Percentiles rank a stretch among this genome's conserved stretches.
phyloP scores from a whole-genome alignment of 352 stramenopile genomes.

The Globisporangium takayamanum region DNA sequence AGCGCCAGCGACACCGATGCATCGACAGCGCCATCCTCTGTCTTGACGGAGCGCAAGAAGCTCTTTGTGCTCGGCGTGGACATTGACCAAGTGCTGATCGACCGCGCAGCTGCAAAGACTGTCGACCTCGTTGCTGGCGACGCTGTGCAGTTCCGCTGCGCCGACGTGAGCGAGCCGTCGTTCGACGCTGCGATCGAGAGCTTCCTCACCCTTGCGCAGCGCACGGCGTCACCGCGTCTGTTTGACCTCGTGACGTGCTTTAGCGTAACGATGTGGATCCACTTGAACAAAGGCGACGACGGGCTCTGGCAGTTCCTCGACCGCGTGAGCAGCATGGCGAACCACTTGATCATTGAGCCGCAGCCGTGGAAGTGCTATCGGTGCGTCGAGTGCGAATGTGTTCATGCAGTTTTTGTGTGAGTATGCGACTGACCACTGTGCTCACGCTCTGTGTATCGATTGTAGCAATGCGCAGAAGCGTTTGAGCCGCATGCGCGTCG shows the following conservation, averaged over 20 bases:
- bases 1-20: background rate
- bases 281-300: slow-evolving; percentile 81
- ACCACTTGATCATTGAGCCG: slow-evolving; percentile 72
- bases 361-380: slow-evolving; percentile 85
- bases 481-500: slow-evolving; percentile 41
- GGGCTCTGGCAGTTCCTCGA: slow-evolving; percentile 71
- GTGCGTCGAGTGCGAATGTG: slow-evolving; percentile 16
- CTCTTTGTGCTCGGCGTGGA: slow-evolving; percentile 67
- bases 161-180: slow-evolving; percentile 44
- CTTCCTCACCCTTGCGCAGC: slow-evolving; percentile 40
- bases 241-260: slow-evolving; percentile 79
- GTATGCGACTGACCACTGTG: background rate
- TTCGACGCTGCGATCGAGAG: slow-evolving; percentile 36
- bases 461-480: slow-evolving; percentile 63
- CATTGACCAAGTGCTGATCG: slow-evolving; percentile 66
- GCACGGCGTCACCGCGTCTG: slow-evolving; percentile 23
- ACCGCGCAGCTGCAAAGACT: slow-evolving; percentile 36
- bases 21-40: slow-evolving; percentile 1
- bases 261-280: slow-evolving; percentile 87
- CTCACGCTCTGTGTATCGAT: background rate
- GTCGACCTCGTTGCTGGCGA: slow-evolving; percentile 24
- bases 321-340: slow-evolving; percentile 44
- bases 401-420: background rate
- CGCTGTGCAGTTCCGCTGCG: slow-evolving; percentile 41
- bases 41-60: slow-evolving; percentile 24